Base-by-base conservation (phyloP, 192 early-diverging fungal genomes). In the Phycomyces nitens region DNA sequence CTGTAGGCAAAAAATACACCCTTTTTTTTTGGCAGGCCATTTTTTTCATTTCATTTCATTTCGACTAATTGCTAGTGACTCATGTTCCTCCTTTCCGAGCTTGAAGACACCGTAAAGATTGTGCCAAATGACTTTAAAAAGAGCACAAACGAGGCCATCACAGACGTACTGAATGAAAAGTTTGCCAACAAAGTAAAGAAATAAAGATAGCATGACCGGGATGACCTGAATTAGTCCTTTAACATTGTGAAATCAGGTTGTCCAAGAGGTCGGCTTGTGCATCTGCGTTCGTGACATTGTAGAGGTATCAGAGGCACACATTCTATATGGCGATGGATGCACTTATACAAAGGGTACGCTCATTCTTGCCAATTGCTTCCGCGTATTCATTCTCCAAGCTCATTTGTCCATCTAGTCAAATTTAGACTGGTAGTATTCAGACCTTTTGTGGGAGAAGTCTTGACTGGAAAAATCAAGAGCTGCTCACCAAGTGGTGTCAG, bases 211-310 rank as follows among this genome's bases (percentile, higher is more conserved):
- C 29, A 34, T 34, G 29, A 7, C 29, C 29, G 7, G 2, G 7
- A 34, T 34, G 29, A 34, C 29, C 7, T 34, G 39, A 15, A 39
- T 5, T 14, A 50, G 39, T 8, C n/a, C 56, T 34, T 53, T 53
- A 26, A 61, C 5, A 39, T 15, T 23, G 21, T 8, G 15, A 18
- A 15, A 49, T 53, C 64, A 90, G 88, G 79, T 89, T 29, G 73
- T 96, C 24, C 94, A 95, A 67, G 87, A 95, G 68, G 77, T 94
- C 18, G 95, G 95, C 11, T 84, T 98, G 3, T 96, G 95, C 72
- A 90, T 98, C 50, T 80, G 88, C 8, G 85, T 90, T 9, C 81
- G 82, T 62, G 95, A 98, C 67, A 74, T 98, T 27, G 42, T 93
- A 0, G 79, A 89, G 26, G 82, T 89, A n/a, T 88, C 88, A 66